Base-by-base conservation (phyloP, 352 stramenopile genomes). In the Thalassiosira sp. region DNA sequence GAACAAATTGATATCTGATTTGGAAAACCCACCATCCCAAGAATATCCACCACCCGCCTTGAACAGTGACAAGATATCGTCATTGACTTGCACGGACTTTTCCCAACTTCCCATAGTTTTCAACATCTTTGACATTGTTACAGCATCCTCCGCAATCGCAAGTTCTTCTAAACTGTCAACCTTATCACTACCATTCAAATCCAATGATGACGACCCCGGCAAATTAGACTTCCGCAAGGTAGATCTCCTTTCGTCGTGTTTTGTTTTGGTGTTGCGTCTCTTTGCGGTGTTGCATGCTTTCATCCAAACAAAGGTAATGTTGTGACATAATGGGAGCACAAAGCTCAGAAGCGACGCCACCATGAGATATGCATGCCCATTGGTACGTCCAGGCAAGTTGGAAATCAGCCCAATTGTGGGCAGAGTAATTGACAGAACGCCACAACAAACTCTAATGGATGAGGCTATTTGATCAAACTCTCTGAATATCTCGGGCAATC, bases 331-430 rank as follows among this genome's bases (percentile, higher is more conserved):
- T 35, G 60, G 45, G 37, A 70, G 61, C n/a, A 70, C 43, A 57
- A 70, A 61, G 20, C 61, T 61, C 3, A 70, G 24, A 13, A 60
- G 5, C 18, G 61, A 70, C 60, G 42, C 61, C 35, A n/a, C 28
- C 28, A 60, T 8, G 18, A 70, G 28, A 48, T 70, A 70, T 28
- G 61, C 28, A 31, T 45, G 20, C 33, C 45, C 45, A 45, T 70
- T 51, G 16, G 61, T 24, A 11, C 28, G n/a, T 37, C 5, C 24
- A n/a, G n/a, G n/a, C n/a, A n/a, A n/a, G n/a, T n/a, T n/a, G n/a
- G n/a, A 15, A 40, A 60, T 48, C 48, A 70, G 49, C n/a, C 11
- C 60, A 48, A 49, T 20, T 15, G 45, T 60, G 31, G 60, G 60
- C 28, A 70, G 28, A 11, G 60, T 70, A 11, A 56, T 20, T 0